phyloP scores from a whole-genome alignment of 345 rosid species.

The Limnanthes douglasii region DNA sequence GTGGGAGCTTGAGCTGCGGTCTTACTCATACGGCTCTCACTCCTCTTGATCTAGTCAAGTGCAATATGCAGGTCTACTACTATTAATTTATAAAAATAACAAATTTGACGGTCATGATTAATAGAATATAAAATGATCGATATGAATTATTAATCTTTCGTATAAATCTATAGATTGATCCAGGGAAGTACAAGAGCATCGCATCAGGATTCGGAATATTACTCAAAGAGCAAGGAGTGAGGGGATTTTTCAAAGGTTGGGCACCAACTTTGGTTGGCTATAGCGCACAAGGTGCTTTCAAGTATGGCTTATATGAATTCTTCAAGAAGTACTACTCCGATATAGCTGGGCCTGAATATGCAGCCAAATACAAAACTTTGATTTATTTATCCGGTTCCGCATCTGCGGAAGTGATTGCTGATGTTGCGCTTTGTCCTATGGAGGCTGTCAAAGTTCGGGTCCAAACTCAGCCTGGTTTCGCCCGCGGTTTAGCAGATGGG shows the following conservation, averaged over 20 bases:
- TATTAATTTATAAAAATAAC: too few species aligned
- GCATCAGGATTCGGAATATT: conserved; percentile 63
- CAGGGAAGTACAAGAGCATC: conserved; percentile 70
- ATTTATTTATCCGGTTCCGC: conserved; percentile 94
- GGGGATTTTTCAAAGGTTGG: conserved; percentile 84
- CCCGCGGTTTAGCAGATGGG: conserved; percentile 83
- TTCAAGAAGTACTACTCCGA: conserved; percentile 93
- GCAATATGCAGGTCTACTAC: conserved; percentile 92
- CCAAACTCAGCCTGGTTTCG: conserved; percentile 95
- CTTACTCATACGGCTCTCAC: conserved; percentile 79
- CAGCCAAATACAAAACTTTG: conserved; percentile 77
- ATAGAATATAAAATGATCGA: background rate
- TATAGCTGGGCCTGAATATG: conserved; percentile 78
- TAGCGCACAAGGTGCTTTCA: conserved; percentile 95
- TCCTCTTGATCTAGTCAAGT: conserved; percentile 92
- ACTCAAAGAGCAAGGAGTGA: conserved; percentile 75
- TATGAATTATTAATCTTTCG: background rate
- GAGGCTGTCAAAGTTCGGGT: conserved; percentile 96
- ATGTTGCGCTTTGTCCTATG: conserved; percentile 84
- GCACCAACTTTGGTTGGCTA: conserved; percentile 84
- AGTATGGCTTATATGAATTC: conserved; percentile 74
- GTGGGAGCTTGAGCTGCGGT: conserved; percentile 68
- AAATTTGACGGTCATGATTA: too few species aligned
- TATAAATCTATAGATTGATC: conserved; percentile 93
- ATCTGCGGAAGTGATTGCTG: conserved; percentile 86